These are phyloP conservation scores for Zygosaccharomyces pseudobailii DNA, from an alignment of 1,139 yeast genomes.

Conservation along the genomic window DNA sequence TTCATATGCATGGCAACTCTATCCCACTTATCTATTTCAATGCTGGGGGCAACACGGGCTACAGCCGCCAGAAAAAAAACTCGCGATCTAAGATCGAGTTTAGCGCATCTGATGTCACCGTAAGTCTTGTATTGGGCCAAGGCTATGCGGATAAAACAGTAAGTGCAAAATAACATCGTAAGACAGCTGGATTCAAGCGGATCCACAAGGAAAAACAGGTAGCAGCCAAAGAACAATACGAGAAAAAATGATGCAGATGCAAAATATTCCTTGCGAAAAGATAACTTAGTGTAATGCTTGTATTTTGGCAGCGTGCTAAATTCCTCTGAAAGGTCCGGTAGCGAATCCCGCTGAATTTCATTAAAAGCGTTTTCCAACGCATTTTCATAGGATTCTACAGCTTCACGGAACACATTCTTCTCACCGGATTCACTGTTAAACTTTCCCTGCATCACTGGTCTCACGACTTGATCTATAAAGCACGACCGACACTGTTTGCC, in stretches of 20 bases:
- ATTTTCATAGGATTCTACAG: background rate
- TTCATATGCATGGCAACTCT: conserved; percentile 2
- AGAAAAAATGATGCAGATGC: background rate
- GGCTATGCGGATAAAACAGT: background rate
- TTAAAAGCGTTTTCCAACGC: background rate
- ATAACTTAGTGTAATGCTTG: background rate
- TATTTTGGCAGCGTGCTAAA: background rate
- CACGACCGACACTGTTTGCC: background rate
- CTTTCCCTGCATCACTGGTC: background rate
- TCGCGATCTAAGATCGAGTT: background rate
- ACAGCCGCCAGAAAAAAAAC: background rate
- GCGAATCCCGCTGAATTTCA: background rate
- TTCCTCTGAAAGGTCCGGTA: background rate
- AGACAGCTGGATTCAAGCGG: no score
- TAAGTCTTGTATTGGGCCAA: no score
- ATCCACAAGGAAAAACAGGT: no score
- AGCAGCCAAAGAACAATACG: no score
- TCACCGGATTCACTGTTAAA: background rate
- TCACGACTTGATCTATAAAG: background rate
- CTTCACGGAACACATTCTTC: no score
- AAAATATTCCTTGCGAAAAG: background rate
- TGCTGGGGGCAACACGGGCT: background rate
- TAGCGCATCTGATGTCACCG: background rate
- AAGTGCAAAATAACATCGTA: no score
- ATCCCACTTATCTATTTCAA: conserved; percentile 1